These are phyloP conservation scores for Lactarius hengduanensis DNA, from an alignment of 768 basidiomycete species.

Conservation along the genomic window DNA sequence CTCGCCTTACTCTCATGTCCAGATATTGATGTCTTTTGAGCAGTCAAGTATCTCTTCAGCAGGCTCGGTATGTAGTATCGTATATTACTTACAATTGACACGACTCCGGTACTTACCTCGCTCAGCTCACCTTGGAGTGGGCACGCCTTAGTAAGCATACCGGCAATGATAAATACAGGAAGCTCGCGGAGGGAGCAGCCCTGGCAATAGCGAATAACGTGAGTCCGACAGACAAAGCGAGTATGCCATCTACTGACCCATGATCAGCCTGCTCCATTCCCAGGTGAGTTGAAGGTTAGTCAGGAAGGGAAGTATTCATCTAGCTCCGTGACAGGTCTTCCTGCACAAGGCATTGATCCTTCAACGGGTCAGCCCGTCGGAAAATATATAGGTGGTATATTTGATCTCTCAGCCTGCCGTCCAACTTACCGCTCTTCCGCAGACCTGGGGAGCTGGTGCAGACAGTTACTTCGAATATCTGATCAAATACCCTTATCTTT, in stretches of 20 bases:
- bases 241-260: not conserved
- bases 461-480: conserved; percentile 80
- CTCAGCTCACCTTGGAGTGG: conserved; percentile 58
- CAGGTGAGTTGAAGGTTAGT: not conserved
- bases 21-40: conserved; percentile 44
- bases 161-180: conserved; percentile 56
- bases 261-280: conserved; percentile 35
- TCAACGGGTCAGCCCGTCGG: conserved; percentile 47
- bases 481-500: conserved; percentile 66
- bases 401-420: not conserved
- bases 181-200: conserved; percentile 52
- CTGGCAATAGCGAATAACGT: conserved; percentile 49
- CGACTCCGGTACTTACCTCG: not conserved
- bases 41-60: conserved; percentile 48
- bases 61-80: conserved; percentile 40
- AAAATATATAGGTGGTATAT: conserved; percentile 47
- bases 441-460: conserved; percentile 68
- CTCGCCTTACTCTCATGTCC: conserved; percentile 40
- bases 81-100: not conserved
- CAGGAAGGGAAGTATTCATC: not conserved
- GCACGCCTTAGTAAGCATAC: conserved; percentile 50
- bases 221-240: conserved; percentile 25
- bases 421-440: not conserved
- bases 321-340: conserved; percentile 44
- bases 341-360: conserved; percentile 60